Evolutionary conservation across 2,329 filamentous ascomycete species (phyloP).

Genomic region (Pyricularia grisea): DNA sequence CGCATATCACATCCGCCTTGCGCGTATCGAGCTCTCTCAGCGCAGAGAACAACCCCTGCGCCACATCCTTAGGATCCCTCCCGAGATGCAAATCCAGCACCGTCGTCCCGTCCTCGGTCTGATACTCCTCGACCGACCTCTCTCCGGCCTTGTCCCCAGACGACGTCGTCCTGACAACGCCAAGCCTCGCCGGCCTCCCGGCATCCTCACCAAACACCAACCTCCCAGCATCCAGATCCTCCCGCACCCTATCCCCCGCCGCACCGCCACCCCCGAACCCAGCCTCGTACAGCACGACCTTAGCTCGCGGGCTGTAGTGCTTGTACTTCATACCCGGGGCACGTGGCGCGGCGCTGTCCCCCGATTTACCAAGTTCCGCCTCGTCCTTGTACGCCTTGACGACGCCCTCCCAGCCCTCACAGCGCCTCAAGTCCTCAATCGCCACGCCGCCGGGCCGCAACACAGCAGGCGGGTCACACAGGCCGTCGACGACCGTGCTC

Average conservation of each 20-base stretch:
- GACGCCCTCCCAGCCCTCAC: slow-evolving; percentile 73
- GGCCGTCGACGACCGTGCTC: slow-evolving; percentile 90
- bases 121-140: slow-evolving; percentile 20
- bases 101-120: slow-evolving; percentile 23
- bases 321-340: slow-evolving; percentile 99
- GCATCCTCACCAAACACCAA: slow-evolving; percentile 7
- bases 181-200: slow-evolving; percentile 22
- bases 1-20: slow-evolving; percentile 74
- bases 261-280: slow-evolving; percentile 19
- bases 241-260: slow-evolving; percentile 5
- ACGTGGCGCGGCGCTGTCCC: slow-evolving; percentile 41
- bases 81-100: slow-evolving; percentile 68
- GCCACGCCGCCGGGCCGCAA: slow-evolving; percentile 81
- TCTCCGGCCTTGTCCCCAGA: slow-evolving; percentile 29
- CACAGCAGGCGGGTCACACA: slow-evolving; percentile 71
- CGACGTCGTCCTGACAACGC: slow-evolving; percentile 44
- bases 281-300: slow-evolving; percentile 72
- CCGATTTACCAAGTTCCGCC: slow-evolving; percentile 48
- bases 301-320: slow-evolving; percentile 88
- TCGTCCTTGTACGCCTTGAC: slow-evolving; percentile 71
- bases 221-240: slow-evolving; percentile 20
- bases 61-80: slow-evolving; percentile 60
- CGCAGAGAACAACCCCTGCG: slow-evolving; percentile 79
- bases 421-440: slow-evolving; percentile 65
- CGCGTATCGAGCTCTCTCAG: slow-evolving; percentile 75